Base-by-base conservation (phyloP, 2,329 filamentous ascomycete species). In the Claviceps sp. region DNA sequence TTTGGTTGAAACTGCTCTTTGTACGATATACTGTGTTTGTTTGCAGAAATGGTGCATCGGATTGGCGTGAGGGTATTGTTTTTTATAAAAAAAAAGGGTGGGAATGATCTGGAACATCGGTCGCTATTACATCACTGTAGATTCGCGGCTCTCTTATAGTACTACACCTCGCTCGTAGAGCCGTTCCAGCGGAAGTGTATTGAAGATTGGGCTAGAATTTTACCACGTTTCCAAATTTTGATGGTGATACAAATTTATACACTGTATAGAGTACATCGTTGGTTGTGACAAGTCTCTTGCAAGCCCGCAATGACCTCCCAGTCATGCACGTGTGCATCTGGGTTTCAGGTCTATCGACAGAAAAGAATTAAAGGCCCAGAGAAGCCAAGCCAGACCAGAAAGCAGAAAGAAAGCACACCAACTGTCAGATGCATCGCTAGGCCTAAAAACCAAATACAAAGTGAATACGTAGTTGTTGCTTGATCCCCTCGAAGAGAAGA, bases 21-120 rank as follows among this genome's bases (percentile, higher is more conserved):
- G 67, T 70, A 70, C 61, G 65, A 72, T 71, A 71, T 54, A 60
- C 58, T 70, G 65, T 20, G 16, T 14, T 58, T 70, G 65, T 20
- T 18, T 7, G 26, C 70, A 68, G 66, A 70, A 64, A 62, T 59
- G 67, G 65, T 68, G 69, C 70, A 72, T 72, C 66, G 67, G 63
- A 69, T 60, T 49, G 68, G 70, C 69, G 70, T 69, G 62, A 57
- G 65, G 67, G 60, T 62, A 63, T 59, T 58, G 62, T 64, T 56
- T 65, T 65, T 3, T 2, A 2, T 1, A 20, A 20, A 42, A 22
- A 20, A 42, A 42, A 5, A 22, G 0, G 42, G 9, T 24, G 9
- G 14, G 13, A 26, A 14, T 9, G 9, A 34, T 34, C 4, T 34
- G 30, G 30, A 4, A 34, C 3, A 34, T 3, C 9, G 42, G 20